Evolutionary conservation across 2,329 filamentous ascomycete genomes (phyloP).

Genomic region (Leptoxyphium fumago): DNA sequence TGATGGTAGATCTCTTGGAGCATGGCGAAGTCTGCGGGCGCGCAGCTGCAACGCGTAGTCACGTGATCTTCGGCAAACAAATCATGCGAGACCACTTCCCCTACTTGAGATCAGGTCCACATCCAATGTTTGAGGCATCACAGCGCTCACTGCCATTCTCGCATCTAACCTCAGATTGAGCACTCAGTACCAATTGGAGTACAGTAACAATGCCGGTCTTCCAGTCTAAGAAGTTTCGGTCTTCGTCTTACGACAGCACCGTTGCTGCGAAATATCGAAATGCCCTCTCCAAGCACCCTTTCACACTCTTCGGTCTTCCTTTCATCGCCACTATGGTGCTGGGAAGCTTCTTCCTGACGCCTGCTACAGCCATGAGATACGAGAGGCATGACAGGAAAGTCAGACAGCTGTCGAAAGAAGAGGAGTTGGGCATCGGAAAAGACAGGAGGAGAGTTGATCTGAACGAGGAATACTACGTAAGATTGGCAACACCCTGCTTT

Average conservation of each 20-base stretch:
- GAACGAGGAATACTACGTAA: slow-evolving; percentile 75
- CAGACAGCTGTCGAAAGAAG: slow-evolving; percentile 67
- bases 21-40: too few relatives aligned
- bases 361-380: slow-evolving; percentile 84
- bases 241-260: slow-evolving; percentile 46
- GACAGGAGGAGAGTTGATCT: slow-evolving; percentile 58
- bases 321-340: slow-evolving; percentile 83
- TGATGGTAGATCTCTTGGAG: too few relatives aligned
- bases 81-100: not conserved
- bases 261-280: slow-evolving; percentile 66
- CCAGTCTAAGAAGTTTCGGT: slow-evolving; percentile 39
- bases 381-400: slow-evolving; percentile 87
- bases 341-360: slow-evolving; percentile 86
- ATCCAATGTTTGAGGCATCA: not conserved
- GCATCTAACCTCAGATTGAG: not conserved
- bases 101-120: not conserved
- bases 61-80: not conserved
- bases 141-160: not conserved
- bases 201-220: slow-evolving; percentile 19
- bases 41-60: not conserved
- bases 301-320: slow-evolving; percentile 83
- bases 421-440: slow-evolving; percentile 70
- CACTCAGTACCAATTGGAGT: slow-evolving; percentile 5
- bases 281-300: slow-evolving; percentile 63
- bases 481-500: slow-evolving; percentile 21